These are phyloP conservation scores for Suhomyces kunorum DNA, from an alignment of 1,139 yeast genomes.

Conservation along the genomic window DNA sequence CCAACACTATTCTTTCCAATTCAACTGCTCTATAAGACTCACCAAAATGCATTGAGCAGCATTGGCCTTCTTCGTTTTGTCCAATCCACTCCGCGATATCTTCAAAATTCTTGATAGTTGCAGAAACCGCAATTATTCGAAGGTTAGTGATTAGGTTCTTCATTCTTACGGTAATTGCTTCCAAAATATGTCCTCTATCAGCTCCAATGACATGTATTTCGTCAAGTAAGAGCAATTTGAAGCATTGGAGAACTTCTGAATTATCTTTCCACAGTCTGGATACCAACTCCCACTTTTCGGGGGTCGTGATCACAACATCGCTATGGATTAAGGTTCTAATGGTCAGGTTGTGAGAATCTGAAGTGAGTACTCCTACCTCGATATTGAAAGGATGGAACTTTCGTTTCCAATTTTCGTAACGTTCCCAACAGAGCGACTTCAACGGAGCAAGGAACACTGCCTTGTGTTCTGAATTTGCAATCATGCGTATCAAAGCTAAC, in stretches of 20 bases:
- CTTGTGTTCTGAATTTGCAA: conserved; percentile 31
- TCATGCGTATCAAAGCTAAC: conserved; percentile 45
- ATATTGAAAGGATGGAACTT: conserved; percentile 37
- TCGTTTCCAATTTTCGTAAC: conserved; percentile 43
- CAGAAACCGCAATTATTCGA: conserved; percentile 55
- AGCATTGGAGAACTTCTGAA: conserved; percentile 22
- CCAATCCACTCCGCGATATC: conserved; percentile 52
- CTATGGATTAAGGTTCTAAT: conserved; percentile 42
- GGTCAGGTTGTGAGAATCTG: conserved; percentile 29
- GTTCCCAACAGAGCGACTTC: conserved; percentile 51
- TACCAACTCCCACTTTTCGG: conserved; percentile 59
- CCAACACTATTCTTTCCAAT: conserved; percentile 43
- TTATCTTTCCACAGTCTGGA: conserved; percentile 53
- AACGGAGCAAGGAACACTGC: conserved; percentile 57
- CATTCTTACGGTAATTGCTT: conserved; percentile 55
- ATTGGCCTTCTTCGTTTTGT: conserved; percentile 21
- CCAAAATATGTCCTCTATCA: conserved; percentile 52
- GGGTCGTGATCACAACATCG: conserved; percentile 53
- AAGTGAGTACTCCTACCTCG: conserved; percentile 49
- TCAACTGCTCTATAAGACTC: conserved; percentile 50
- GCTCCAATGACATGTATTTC: conserved; percentile 53
- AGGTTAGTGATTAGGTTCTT: conserved; percentile 36
- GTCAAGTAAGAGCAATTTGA: conserved; percentile 45
- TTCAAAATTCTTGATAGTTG: conserved; percentile 53
- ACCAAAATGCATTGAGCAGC: conserved; percentile 37